Evolutionary conservation across 345 rosid genomes (phyloP), one percentile per base, ranked within the genome.

Genomic region (Acer campestre): DNA sequence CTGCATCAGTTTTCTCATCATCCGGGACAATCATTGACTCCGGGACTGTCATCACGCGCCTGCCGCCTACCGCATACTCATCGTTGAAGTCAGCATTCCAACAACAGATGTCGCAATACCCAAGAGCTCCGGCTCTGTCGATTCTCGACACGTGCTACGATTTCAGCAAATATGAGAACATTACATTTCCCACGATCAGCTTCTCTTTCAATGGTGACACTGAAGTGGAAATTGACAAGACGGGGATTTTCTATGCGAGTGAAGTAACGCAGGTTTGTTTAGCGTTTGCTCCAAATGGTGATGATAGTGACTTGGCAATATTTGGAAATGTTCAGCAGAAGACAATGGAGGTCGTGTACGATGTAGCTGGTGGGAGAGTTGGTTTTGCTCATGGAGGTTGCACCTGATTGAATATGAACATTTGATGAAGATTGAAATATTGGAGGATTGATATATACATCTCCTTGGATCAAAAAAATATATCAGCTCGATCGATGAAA

Each of bases 121-220:
- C 94, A 0, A 68, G 58, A 9, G 81, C 95, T 3, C 84, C 88
- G 0, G 84, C 90, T 2, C 76, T 89, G 5, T 84, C 92, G n/a
- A 88, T 95, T 53, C 84, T 95, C 10, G 98, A 92, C 88, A 93
- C 98, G 25, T 95, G 98, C 78, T 95, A 84, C 65, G 92, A 95
- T 72, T 70, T 95, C 17, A 92, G 80, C 69, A 79, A 78, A 0
- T 84, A 80, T 13, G 61, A 67, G 0, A 73, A 87, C 10, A 64
- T 85, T 8, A 1, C 49, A 16, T 40, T 95, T 6, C 98, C 98
- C 0, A 83, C 55, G 22, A 83, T 95, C 17, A 79, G 85, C 40
- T 84, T 93, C 53, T 73, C 53, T n/a, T 91, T 95, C 63, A 71
- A 64, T 48, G 89, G 90, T 0, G 87, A 83, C 1, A 80, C 80